Evolutionary conservation across 2,329 filamentous ascomycete species (phyloP), one percentile per base, ranked within the genome.

Genomic region (Fusarium sp.): DNA sequence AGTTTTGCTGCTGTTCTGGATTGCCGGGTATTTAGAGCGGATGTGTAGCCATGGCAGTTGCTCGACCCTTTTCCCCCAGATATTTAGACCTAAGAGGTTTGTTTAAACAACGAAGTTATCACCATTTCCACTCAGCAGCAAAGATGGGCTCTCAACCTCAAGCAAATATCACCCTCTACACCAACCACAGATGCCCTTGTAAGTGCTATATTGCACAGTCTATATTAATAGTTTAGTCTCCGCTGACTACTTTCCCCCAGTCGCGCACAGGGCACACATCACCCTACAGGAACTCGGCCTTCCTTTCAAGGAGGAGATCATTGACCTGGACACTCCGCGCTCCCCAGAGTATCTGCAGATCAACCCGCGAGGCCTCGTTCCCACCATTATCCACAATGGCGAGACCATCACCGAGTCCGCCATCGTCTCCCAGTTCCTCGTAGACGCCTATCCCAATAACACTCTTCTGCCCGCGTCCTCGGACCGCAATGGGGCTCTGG

Each of bases 331-430:
- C 70, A 85, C 79, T 11, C 92, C 92, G 0, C 88, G 92, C 11
- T 88, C 90, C 28, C 82, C 86, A 37, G 92, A 90, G 83, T 96
- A 95, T 76, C 85, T 96, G 10, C 82, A 89, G 51, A 81, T 96
- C 75, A 94, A 95, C 81, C 92, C 92, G 68, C 88, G 92, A 57
- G 93, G 93, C 15, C 86, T 94, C 5, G 92, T 96, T 6, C 92
- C 93, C 1, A 81, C 88, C 0, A 80, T 96, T 56, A 84, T 86
- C 24, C 90, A 91, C 81, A 84, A 88, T 65, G 84, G 83, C 63
- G 84, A 91, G 65, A 90, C 92, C 75, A 83, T 96, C 74, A 88
- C 86, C 53, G 92, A 96, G 77, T 93, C 90, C 4, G 88, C 82
- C 66, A 86, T 95, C 65, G 88, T 95, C n/a, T 79, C 89, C 2